These are phyloP conservation scores for Schizosaccharomyces versatilis DNA, from an alignment of 1,139 yeast species.

Conservation along the genomic window DNA sequence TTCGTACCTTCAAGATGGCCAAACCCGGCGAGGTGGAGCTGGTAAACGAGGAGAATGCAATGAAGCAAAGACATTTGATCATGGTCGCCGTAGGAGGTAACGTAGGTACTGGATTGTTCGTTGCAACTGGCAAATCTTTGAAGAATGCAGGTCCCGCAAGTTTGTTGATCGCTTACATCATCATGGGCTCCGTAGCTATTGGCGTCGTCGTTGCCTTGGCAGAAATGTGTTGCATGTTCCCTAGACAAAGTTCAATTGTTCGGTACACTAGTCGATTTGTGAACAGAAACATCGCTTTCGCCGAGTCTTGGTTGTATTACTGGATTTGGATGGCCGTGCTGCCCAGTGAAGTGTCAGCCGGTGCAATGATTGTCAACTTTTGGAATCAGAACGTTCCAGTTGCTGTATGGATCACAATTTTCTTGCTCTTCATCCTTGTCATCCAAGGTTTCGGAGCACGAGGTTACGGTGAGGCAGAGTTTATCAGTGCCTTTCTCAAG, in stretches of 20 bases:
- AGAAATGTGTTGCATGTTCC: neutral
- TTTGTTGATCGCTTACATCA: conserved; percentile 41
- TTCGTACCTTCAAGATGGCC: too few species aligned
- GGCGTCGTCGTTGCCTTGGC: neutral
- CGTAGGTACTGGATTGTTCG: conserved; percentile 30
- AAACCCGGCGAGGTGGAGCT: too few species aligned
- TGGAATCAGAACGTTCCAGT: conserved; percentile 43
- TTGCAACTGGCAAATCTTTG: conserved; percentile 59
- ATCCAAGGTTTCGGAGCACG: conserved; percentile 19
- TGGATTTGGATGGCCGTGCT: neutral
- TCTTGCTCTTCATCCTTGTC: conserved; percentile 17
- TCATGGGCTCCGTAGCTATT: neutral
- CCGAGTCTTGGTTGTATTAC: neutral
- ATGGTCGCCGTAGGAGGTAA: conserved; percentile 32
- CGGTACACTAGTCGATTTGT: neutral
- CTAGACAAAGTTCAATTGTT: neutral
- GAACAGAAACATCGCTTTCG: neutral
- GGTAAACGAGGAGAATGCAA: conserved; percentile 4
- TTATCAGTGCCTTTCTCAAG: conserved; percentile 38
- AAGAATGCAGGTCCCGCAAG: conserved; percentile 71
- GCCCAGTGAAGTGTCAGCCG: conserved; percentile 1
- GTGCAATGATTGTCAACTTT: conserved; percentile 22
- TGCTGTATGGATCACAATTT: conserved; percentile 19
- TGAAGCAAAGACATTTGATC: conserved; percentile 27
- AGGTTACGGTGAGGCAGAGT: conserved; percentile 46